These are phyloP conservation scores for Penicillium sp. DNA, from an alignment of 2,329 filamentous ascomycete genomes.

Conservation along the genomic window DNA sequence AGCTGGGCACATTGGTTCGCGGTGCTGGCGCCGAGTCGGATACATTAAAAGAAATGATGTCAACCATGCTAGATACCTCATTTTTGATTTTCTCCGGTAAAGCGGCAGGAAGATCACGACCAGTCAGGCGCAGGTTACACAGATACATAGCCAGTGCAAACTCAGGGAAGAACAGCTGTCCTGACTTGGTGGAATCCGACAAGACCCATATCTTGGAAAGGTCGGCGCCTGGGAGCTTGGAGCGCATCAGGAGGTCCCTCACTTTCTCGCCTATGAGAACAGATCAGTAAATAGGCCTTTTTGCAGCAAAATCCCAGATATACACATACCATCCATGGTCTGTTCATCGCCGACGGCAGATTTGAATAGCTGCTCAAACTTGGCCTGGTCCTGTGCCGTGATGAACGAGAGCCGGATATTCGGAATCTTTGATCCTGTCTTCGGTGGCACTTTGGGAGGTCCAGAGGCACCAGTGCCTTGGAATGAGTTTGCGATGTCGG, in stretches of 20 bases:
- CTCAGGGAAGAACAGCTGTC: slow-evolving; percentile 93
- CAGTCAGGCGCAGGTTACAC: slow-evolving; percentile 87
- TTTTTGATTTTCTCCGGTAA: slow-evolving; percentile 88
- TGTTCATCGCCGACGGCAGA: slow-evolving; percentile 81
- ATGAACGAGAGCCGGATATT: slow-evolving; percentile 95
- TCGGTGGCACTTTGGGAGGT: slow-evolving; percentile 59
- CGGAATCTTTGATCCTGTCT: slow-evolving; percentile 69
- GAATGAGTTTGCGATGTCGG: slow-evolving; percentile 62
- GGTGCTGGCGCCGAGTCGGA: slow-evolving; percentile 64
- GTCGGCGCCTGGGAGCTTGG: slow-evolving; percentile 78
- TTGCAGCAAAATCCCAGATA: neutral
- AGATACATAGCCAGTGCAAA: slow-evolving; percentile 98
- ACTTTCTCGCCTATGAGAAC: slow-evolving; percentile 65
- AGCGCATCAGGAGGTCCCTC: slow-evolving; percentile 80
- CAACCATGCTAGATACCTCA: slow-evolving; percentile 98
- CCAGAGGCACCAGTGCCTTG: slow-evolving; percentile 39
- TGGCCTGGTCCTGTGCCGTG: slow-evolving; percentile 87
- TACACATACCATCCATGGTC: slow-evolving; percentile 65
- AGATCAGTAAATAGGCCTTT: slow-evolving; percentile 13
- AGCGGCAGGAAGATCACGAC: slow-evolving; percentile 68
- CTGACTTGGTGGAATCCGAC: slow-evolving; percentile 91
- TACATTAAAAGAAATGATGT: slow-evolving; percentile 95
- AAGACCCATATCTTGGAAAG: slow-evolving; percentile 93
- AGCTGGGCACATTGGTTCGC: slow-evolving; percentile 65
- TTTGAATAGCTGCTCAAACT: slow-evolving; percentile 97